Evolutionary conservation across 345 rosid species (phyloP), one percentile per base, ranked within the genome.

Genomic region (Syzygium oleosum): DNA sequence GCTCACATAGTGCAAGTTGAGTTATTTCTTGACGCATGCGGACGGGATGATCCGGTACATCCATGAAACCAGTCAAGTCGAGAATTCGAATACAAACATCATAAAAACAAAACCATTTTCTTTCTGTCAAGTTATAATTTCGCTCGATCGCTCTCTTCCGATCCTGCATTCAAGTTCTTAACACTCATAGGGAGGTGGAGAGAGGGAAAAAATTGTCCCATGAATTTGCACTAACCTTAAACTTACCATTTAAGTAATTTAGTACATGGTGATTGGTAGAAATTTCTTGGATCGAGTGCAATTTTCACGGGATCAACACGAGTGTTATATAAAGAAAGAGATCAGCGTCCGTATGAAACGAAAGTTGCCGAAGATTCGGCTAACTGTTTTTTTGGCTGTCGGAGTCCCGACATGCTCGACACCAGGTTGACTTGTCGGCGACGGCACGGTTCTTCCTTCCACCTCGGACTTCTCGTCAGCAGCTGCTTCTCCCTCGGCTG

Each of bases 151-250:
- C 9, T 68, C 8, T 68, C 9, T 2, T 34, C 12, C 0, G 0
- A 34, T 73, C 1, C 1, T 19, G 25, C 34, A 34, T 34, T 41
- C 21, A 19, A 34, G 34, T 5, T 19, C 2, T 9, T 73, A 73
- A 34, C 17, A 0, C 0, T 73, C 5, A 9, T 10, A 23, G 27
- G 59, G 9, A 51, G 31, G 65, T 59, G 27, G 7, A 4, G 0
- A 59, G 12, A 27, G 27, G 12, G 12, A 12, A 61, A 61, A n/a
- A 27, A 4, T 52, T 34, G 14, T 68, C 9, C 12, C 1, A 34
- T 34, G 80, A 17, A 19, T 65, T 31, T 34, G 80, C 46, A 34
- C 49, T 34, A 34, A 34, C 7, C 13, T 1, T 68, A 17, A 31
- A 68, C 23, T 73, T 17, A 73, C 13, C 0, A 0, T 17, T 4